Base-by-base conservation (phyloP, 2,329 filamentous ascomycete genomes). In the Waltergamsia citrina region DNA sequence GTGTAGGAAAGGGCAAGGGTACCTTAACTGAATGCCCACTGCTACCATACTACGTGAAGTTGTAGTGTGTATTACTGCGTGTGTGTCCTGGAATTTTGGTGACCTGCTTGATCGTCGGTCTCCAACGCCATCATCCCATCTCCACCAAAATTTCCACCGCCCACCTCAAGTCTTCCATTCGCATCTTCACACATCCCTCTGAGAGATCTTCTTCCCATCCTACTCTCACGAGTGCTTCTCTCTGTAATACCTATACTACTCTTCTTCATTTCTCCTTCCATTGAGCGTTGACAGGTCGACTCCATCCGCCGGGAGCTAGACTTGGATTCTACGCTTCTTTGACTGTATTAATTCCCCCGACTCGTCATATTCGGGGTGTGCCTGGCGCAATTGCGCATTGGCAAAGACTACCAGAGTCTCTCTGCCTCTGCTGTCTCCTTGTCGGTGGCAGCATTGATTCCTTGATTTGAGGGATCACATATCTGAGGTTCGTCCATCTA, bases 211-310 rank as follows among this genome's bases (percentile, higher is more conserved):
- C 29, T n/a, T 35, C 34, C 30, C 24, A 27, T 34, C 23, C 30
- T n/a, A 32, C 32, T 29, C 22, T 25, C 34, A 36, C 37, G 34
- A 37, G 29, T 33, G 40, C 40, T 22, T 35, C 34, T 36, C 29
- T 19, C 31, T 16, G 11, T 36, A 32, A 29, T 32, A 25, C 33
- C 24, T 23, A n/a, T 24, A 26, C 12, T 18, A 19, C 21, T 20
- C 25, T 32, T 26, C 15, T 32, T 31, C 20, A n/a, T 21, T 12
- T 19, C 15, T 14, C 27, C 27, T 11, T 35, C 5, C 27, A n/a
- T 27, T 17, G 15, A 21, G 23, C 34, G 7, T 27, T 14, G n/a
- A 15, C 8, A 6, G 5, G 26, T 12, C 14, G 20, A 21, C 27
- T 35, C 12, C 18, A 15, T 25, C 20, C 30, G 19, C 30, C 19